phyloP scores from a whole-genome alignment of 352 stramenopile species.

The Globisporangium splendens region DNA sequence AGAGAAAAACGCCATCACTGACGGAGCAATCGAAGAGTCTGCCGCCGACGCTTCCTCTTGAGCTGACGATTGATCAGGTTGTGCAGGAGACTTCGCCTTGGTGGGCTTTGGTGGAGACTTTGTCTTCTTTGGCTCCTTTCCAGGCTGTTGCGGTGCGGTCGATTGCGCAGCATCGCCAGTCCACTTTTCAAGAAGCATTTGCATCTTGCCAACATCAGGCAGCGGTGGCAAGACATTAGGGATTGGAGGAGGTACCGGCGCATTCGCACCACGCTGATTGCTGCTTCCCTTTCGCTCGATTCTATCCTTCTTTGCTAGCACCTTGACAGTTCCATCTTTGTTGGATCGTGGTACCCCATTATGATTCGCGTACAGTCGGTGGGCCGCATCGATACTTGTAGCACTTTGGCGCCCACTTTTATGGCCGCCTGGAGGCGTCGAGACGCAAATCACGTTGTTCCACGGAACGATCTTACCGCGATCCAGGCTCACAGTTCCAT shows the following conservation, averaged over 20 bases:
- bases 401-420: background rate
- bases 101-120: background rate
- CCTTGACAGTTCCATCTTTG: constrained; percentile 10
- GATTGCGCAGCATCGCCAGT: constrained; percentile 25
- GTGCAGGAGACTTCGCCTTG: constrained; percentile 1
- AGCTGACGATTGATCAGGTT: background rate
- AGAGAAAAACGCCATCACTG: constrained; percentile 21
- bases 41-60: background rate
- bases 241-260: constrained; percentile 9
- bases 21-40: constrained; percentile 8
- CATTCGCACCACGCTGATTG: background rate
- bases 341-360: constrained; percentile 11
- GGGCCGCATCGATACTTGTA: constrained; percentile 5
- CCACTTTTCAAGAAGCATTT: constrained; percentile 65
- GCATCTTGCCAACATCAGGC: constrained; percentile 30
- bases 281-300: background rate
- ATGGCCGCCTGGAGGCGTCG: constrained; percentile 30
- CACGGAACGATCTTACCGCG: constrained; percentile 94
- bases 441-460: constrained; percentile 82
- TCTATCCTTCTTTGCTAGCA: constrained; percentile 4
- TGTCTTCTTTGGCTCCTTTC: constrained; percentile 1
- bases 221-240: constrained; percentile 7
- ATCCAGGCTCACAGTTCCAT: constrained; percentile 94
- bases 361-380: constrained; percentile 11
- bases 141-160: background rate